Percentiles rank a stretch among this genome's conserved stretches.
Conservation (phyloP, 1,139 yeast genomes). For the Candida tropicalis region DNA sequence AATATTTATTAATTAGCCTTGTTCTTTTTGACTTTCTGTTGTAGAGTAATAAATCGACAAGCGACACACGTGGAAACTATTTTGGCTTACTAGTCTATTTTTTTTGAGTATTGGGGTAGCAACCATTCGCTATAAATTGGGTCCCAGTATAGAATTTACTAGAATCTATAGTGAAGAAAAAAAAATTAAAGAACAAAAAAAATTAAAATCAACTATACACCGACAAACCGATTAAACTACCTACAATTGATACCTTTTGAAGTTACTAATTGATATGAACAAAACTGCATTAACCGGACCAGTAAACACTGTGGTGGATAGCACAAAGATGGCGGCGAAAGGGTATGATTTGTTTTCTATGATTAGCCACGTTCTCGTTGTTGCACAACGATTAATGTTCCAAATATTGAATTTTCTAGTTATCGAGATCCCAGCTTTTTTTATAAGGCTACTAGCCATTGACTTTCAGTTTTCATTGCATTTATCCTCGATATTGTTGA, state of each 20-base stretch:
- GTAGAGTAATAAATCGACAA: too few species aligned
- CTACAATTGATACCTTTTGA: background rate
- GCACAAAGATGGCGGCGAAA: background rate
- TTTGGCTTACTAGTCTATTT: too few species aligned
- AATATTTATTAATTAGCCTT: too few species aligned
- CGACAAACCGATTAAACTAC: background rate
- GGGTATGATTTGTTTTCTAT: background rate
- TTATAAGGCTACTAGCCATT: slow-evolving; percentile 24
- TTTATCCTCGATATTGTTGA: slow-evolving; percentile 33
- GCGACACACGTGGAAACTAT: too few species aligned
- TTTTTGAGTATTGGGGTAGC: too few species aligned
- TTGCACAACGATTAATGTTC: background rate
- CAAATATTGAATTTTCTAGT: background rate
- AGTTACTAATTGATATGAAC: background rate
- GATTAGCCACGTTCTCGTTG: background rate
- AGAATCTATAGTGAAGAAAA: too few species aligned
- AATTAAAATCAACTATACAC: too few species aligned
- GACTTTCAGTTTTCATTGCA: slow-evolving; percentile 36
- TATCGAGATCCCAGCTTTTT: slow-evolving; percentile 4
- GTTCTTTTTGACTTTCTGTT: too few species aligned
- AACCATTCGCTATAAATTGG: too few species aligned
- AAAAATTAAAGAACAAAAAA: too few species aligned
- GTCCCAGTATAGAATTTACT: too few species aligned
- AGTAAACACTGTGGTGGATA: background rate
- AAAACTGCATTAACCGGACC: background rate